Percentiles rank a stretch among this genome's conserved stretches.
These are phyloP conservation scores for Arabis alpina DNA, from an alignment of 345 rosid species.

Conservation along the genomic window DNA sequence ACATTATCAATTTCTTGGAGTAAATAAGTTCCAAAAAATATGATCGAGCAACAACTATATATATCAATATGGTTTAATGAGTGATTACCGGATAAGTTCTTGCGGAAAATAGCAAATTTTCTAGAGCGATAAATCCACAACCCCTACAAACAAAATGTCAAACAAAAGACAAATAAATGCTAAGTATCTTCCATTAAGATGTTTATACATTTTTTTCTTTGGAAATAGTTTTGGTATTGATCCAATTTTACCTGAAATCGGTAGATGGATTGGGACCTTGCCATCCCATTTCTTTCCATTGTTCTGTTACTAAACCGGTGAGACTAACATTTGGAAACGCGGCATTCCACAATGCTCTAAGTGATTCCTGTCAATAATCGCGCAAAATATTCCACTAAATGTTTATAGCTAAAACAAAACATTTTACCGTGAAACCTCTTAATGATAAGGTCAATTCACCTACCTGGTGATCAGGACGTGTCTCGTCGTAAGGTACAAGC, in stretches of 20 bases:
- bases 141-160: slow-evolving; percentile 56
- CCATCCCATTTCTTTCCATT: slow-evolving; percentile 99
- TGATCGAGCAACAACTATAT: background rate
- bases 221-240: background rate
- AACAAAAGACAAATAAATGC: background rate
- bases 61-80: slow-evolving; percentile 19
- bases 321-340: slow-evolving; percentile 75
- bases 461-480: slow-evolving; percentile 89
- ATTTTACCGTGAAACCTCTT: slow-evolving; percentile 5
- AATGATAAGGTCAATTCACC: slow-evolving; percentile 22
- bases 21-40: background rate
- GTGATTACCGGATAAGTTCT: slow-evolving; percentile 75
- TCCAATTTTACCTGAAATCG: slow-evolving; percentile 74
- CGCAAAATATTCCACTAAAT: background rate
- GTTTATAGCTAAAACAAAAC: background rate
- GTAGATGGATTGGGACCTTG: slow-evolving; percentile 99
- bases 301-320: slow-evolving; percentile 79
- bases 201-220: background rate
- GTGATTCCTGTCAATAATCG: slow-evolving; percentile 66
- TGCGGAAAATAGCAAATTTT: slow-evolving; percentile 87
- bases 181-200: background rate
- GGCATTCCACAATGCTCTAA: slow-evolving; percentile 71
- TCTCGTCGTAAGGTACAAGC: slow-evolving; percentile 76
- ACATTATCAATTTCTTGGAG: background rate
- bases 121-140: slow-evolving; percentile 85